phyloP scores from a whole-genome alignment of 768 basidiomycete genomes.

The Solioccasus polychromus region DNA sequence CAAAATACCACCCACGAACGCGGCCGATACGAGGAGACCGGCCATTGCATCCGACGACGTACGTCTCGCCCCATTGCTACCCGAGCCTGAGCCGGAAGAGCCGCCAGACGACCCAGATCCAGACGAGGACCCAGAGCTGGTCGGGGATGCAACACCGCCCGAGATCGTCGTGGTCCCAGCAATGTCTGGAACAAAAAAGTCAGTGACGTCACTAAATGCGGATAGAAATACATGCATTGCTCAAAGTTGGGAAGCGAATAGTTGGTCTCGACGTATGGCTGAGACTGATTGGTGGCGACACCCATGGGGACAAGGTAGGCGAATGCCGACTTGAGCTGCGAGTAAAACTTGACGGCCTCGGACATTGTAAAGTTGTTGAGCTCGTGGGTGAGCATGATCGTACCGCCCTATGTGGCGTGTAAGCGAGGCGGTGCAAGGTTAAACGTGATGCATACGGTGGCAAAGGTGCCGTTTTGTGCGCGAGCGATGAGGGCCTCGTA shows the following conservation, averaged over 20 bases:
- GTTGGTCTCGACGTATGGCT: constrained; percentile 51
- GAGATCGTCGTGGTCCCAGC: constrained; percentile 24
- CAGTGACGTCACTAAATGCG: background rate
- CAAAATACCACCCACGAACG: constrained; percentile 13
- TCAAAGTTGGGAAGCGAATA: constrained; percentile 41
- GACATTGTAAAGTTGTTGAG: constrained; percentile 60
- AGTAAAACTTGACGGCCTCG: constrained; percentile 53
- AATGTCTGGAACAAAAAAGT: constrained; percentile 14
- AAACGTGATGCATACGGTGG: constrained; percentile 26
- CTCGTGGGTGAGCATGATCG: constrained; percentile 58
- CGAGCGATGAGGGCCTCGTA: constrained; percentile 52
- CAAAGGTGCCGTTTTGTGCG: constrained; percentile 42
- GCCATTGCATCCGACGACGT: constrained; percentile 5
- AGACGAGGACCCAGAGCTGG: too few relatives aligned
- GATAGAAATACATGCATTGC: constrained; percentile 37
- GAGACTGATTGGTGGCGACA: constrained; percentile 48
- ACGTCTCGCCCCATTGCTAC: background rate
- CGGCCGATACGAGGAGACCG: constrained; percentile 13
- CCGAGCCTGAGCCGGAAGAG: constrained; percentile 5
- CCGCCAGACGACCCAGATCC: background rate
- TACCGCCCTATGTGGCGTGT: constrained; percentile 36
- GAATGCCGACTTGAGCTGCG: constrained; percentile 44
- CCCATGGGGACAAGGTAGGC: constrained; percentile 50
- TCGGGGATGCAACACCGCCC: background rate
- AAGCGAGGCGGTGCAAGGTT: background rate